Evolutionary conservation across 2,329 filamentous ascomycete genomes (phyloP).

Genomic region (Arthroderma sp.): DNA sequence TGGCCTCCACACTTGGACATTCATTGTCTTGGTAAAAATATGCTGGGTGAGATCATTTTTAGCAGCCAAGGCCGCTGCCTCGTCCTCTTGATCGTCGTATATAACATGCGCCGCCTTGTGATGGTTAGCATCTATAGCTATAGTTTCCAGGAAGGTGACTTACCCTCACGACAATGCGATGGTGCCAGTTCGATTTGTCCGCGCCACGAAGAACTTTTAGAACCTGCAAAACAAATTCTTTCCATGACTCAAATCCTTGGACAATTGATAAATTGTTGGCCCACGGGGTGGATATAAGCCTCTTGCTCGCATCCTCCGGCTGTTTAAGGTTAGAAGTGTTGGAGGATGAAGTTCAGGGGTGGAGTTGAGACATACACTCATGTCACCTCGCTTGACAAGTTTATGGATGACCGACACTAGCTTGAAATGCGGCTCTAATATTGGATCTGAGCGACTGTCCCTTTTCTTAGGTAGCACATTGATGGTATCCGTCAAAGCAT

Average conservation of each 20-base stretch:
- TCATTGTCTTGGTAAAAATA: constrained; percentile 89
- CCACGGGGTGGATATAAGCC: constrained; percentile 42
- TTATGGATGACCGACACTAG: constrained; percentile 73
- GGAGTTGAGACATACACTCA: constrained; percentile 24
- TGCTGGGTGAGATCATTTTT: constrained; percentile 70
- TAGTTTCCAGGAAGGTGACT: constrained; percentile 23
- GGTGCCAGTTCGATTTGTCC: constrained; percentile 92
- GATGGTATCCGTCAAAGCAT: constrained; percentile 46
- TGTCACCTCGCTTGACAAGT: constrained; percentile 45
- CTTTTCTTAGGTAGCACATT: constrained; percentile 47
- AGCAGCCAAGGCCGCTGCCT: constrained; percentile 45
- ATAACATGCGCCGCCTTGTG: constrained; percentile 45
- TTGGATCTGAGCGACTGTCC: constrained; percentile 52
- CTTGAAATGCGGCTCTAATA: constrained; percentile 88
- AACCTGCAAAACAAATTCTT: constrained; percentile 47
- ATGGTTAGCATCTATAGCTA: neutral
- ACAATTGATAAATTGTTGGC: constrained; percentile 38
- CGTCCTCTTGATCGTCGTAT: constrained; percentile 42
- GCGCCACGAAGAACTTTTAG: constrained; percentile 49
- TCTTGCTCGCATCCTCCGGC: constrained; percentile 35
- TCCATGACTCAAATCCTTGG: constrained; percentile 40
- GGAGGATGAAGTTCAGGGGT: constrained; percentile 7
- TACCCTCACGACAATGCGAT: constrained; percentile 72
- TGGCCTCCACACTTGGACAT: constrained; percentile 88
- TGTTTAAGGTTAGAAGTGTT: constrained; percentile 25